Evolutionary conservation across 148 eudicot genomes (phyloP), one percentile per base, ranked within the genome.

Genomic region (Rhododendron griersonianum): DNA sequence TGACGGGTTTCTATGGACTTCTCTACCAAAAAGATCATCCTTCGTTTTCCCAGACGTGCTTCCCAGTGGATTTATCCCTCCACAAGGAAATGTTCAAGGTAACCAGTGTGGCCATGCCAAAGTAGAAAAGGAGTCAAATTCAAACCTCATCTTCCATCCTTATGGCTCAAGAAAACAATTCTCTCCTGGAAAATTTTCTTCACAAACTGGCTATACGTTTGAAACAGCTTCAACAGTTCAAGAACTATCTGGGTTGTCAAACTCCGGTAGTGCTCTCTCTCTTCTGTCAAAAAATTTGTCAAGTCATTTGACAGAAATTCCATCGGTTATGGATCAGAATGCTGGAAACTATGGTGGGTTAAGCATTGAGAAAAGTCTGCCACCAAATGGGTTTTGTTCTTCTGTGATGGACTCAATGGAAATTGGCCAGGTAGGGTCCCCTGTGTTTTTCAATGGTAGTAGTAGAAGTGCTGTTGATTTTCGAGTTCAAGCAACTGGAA

Each of bases 191-290:
- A 18, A 0, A 0, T 19, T 73, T 33, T 50, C 75, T 10, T 67
- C 78, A 1, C 44, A 28, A 69, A 71, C 80, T 76, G 89, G 84
- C 81, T 84, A 86, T 63, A 82, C 87, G 28, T 80, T 59, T 81
- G 77, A 84, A 69, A 85, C 89, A 33, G 84, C 86, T 71, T 71
- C 76, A 71, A 33, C 76, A 71, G 76, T 71, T 71, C 76, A 30
- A 85, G 90, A 84, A 78, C 67, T 87, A 77, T 82, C 86, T 47
- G 90, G 85, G 83, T 47, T 86, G 55, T 57, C 92, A n/a, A 89
- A 88, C 86, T 87, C 90, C 82, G 87, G 91, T 61, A 85, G 92
- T 94, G 95, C 97, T 94, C 95, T 88, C 96, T 94, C 96, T 94
- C 96, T 94, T 71, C 76, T 71, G 76, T 71, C 76, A 71, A 30